These are phyloP conservation scores for Sclerotinia nivalis DNA, from an alignment of 2,329 filamentous ascomycete genomes.

Conservation along the genomic window DNA sequence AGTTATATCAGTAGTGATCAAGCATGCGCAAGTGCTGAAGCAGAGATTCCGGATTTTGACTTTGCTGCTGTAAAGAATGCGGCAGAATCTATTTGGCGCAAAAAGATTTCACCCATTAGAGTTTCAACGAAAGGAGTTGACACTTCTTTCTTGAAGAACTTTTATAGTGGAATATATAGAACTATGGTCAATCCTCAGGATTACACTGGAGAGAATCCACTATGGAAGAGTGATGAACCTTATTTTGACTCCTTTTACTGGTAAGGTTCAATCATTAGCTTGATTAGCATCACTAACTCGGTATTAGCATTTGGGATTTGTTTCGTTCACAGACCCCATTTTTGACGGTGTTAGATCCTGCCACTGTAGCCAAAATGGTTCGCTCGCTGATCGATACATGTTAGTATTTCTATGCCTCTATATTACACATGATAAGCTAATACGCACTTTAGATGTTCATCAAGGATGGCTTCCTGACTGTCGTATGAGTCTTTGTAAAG, in stretches of 20 bases:
- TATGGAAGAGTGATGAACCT: slow-evolving; percentile 65
- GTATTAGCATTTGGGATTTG: slow-evolving; percentile 63
- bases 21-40: slow-evolving; percentile 67
- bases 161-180: slow-evolving; percentile 70
- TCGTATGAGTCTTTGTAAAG: slow-evolving; percentile 70
- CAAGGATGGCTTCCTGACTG: slow-evolving; percentile 49
- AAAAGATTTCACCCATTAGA: slow-evolving; percentile 60
- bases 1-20: slow-evolving; percentile 68
- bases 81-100: slow-evolving; percentile 58
- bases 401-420: slow-evolving; percentile 34
- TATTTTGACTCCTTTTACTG: slow-evolving; percentile 75
- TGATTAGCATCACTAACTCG: not conserved
- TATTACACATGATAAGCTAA: not conserved
- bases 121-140: slow-evolving; percentile 55
- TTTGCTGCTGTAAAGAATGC: slow-evolving; percentile 56
- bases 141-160: slow-evolving; percentile 56
- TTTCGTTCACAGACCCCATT: slow-evolving; percentile 70
- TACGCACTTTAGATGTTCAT: slow-evolving; percentile 42
- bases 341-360: slow-evolving; percentile 67
- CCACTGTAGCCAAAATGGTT: slow-evolving; percentile 63
- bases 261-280: slow-evolving; percentile 19
- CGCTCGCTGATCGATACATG: slow-evolving; percentile 74
- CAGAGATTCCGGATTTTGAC: slow-evolving; percentile 66
- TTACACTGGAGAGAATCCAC: slow-evolving; percentile 71
- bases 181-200: slow-evolving; percentile 72